These are phyloP conservation scores for Pichia sp. DNA, from an alignment of 1,139 yeast species.

Conservation along the genomic window DNA sequence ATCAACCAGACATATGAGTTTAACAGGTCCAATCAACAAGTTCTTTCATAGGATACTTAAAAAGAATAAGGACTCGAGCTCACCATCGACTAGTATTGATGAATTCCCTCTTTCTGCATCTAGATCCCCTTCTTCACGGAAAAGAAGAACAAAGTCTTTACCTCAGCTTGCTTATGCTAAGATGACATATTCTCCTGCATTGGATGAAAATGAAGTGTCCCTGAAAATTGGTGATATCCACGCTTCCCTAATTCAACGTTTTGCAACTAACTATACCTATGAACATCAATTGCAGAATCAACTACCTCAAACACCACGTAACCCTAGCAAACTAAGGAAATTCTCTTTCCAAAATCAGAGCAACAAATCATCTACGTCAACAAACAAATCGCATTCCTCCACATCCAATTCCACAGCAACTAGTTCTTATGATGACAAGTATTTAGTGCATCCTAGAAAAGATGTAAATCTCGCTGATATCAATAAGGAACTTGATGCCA, in stretches of 20 bases:
- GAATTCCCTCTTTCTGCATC: not conserved
- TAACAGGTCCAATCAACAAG: conserved; percentile 8
- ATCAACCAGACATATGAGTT: conserved; percentile 10
- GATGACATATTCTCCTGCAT: conserved; percentile 26
- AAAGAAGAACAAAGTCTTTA: conserved; percentile 51
- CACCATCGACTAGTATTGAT: not conserved
- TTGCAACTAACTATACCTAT: conserved; percentile 16
- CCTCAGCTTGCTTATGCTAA: conserved; percentile 59
- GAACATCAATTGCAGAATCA: conserved; percentile 1
- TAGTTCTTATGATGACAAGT: conserved; percentile 19
- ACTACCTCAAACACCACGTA: conserved; percentile 1
- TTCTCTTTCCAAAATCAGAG: conserved; percentile 13
- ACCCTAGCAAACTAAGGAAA: conserved; percentile 6
- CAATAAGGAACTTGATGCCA: no score
- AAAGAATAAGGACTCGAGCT: conserved; percentile 2
- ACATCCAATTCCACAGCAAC: conserved; percentile 4
- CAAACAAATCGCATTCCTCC: conserved; percentile 6
- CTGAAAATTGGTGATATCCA: conserved; percentile 33
- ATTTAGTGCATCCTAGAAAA: conserved; percentile 10
- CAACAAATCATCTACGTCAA: conserved; percentile 6
- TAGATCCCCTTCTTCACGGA: no score
- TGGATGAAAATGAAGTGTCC: conserved; percentile 24
- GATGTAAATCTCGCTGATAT: conserved; percentile 1
- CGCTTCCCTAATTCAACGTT: conserved; percentile 29
- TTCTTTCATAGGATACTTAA: conserved; percentile 10